Evolutionary conservation across 2,329 filamentous ascomycete species (phyloP).

Genomic region (Aureobasidium melanogenum): DNA sequence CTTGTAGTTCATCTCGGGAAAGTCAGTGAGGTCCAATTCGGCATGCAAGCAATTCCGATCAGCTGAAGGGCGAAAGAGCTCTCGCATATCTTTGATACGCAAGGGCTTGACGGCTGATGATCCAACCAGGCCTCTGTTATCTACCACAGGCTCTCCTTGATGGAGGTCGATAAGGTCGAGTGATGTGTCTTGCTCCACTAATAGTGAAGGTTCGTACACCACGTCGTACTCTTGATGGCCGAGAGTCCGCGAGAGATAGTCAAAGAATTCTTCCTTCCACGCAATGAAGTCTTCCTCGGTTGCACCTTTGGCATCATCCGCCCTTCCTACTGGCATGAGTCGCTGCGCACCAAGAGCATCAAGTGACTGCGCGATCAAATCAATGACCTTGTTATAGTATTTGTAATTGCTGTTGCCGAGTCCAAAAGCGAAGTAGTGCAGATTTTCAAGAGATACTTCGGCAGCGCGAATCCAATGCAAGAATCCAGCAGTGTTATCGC

Average conservation of each 20-base stretch:
- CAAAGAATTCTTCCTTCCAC: constrained; percentile 32
- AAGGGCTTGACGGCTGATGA: constrained; percentile 17
- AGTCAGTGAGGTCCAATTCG: constrained; percentile 30
- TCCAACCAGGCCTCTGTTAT: background rate
- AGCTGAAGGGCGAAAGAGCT: constrained; percentile 26
- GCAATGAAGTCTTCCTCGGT: constrained; percentile 36
- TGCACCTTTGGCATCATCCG: constrained; percentile 32
- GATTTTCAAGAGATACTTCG: constrained; percentile 14
- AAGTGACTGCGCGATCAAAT: constrained; percentile 26
- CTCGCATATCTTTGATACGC: constrained; percentile 24
- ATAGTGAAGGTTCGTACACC: constrained; percentile 26
- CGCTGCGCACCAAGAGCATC: constrained; percentile 26
- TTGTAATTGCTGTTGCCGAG: constrained; percentile 99
- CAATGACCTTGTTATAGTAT: constrained; percentile 36
- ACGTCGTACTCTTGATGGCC: constrained; percentile 26
- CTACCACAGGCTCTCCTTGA: constrained; percentile 19
- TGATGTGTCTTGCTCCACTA: constrained; percentile 20
- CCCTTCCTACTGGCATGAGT: constrained; percentile 27
- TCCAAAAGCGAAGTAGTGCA: constrained; percentile 55
- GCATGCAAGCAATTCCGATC: constrained; percentile 34
- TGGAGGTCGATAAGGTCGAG: constrained; percentile 21
- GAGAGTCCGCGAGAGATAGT: constrained; percentile 23
- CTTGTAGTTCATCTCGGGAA: constrained; percentile 32
- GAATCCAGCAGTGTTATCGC: constrained; percentile 43
- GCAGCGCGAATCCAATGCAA: constrained; percentile 20